Base-by-base conservation (phyloP, 164 flowering plant genomes). In the Piper betle region DNA sequence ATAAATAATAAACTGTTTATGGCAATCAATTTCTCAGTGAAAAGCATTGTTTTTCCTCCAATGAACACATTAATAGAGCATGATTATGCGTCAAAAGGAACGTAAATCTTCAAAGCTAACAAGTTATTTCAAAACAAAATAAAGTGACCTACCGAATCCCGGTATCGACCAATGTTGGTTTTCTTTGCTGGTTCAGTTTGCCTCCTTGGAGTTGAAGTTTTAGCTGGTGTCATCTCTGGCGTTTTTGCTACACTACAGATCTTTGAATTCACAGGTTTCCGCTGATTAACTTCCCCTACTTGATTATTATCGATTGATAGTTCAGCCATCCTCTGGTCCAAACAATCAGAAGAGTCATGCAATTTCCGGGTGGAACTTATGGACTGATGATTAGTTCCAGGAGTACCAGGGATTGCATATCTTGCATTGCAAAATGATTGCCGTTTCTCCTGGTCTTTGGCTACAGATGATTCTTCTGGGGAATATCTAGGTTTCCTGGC, bases 331-430 rank as follows among this genome's bases (percentile, higher is more conserved):
- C 69, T 77, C 52, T 62, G 72, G 50, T 60, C 77, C 52, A 74
- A 60, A 67, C 70, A 72, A 72, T 64, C 57, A 52, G 77, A 65
- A 20, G 66, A 68, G 17, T 73, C 73, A 48, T 64, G 77, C 46
- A 69, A 67, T 69, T 75, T 71, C 62, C 67, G 76, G 13, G 79
- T 66, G 58, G 83, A 84, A 68, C 73, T 71, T 1, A 68, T 42
- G 66, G 87, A 79, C 42, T 79, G 87, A 50, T 65, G 79, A 39
- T 82, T 91, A 60, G 72, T 68, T 69, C 70, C 85, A 66, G 83
- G 81, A 62, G 74, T 69, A 68, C 91, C 81, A 33, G 90, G 99
- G 74, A 81, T 88, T 62, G 82, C 61, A 53, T 75, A 72, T 70
- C 94, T 75, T 48, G 80, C 82, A 66, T 84, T 83, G 73, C 85